Evolutionary conservation across 768 basidiomycete species (phyloP), one percentile per base, ranked within the genome.

Genomic region (Mycena kentingensis): DNA sequence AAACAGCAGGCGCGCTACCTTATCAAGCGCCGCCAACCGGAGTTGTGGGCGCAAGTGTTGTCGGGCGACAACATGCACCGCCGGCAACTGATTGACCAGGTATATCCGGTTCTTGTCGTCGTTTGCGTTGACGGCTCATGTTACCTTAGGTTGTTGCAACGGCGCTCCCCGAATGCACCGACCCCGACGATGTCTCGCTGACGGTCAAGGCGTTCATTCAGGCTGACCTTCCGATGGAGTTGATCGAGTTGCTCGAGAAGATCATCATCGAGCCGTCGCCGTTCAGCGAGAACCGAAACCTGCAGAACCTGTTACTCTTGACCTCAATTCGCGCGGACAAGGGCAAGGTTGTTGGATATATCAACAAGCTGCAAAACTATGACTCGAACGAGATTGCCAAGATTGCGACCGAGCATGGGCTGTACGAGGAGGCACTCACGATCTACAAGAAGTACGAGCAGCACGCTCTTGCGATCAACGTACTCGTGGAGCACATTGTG

Each of bases 1-100:
- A 99, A 98, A 73, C 96, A 99, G 65, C 97, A 98, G 71, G 92
- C 97, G 46, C 88, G 97, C 25, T 99, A 99, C 73, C 84, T 99
- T 52, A 91, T 98, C 66, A 97, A 95, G 73, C 87, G 97, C 62
- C 91, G 97, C 56, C 86, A 92, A 56, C 84, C 90, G 15, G 97
- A 98, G 55, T 83, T 99, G 26, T 99, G 97, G 97, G 84, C 88
- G 2, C 93, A 98, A 71, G 97, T 99, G 29, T 85, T 99, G 49
- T 77, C 83, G 11, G 79, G 82, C 3, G 93, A 93, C 58, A 98
- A 97, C 70, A 81, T 92, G 42, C 87, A 98, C 68, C 92, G 94
- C 54, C 88, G 97, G 58, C 84, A 88, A 54, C 82, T 99, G 52
- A 90, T 98, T 66, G 97, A 99, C 65, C 93, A 94, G 77, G 90